Base-by-base conservation (phyloP, 108 stramenopile species). In the Licmophora abbreviata region DNA sequence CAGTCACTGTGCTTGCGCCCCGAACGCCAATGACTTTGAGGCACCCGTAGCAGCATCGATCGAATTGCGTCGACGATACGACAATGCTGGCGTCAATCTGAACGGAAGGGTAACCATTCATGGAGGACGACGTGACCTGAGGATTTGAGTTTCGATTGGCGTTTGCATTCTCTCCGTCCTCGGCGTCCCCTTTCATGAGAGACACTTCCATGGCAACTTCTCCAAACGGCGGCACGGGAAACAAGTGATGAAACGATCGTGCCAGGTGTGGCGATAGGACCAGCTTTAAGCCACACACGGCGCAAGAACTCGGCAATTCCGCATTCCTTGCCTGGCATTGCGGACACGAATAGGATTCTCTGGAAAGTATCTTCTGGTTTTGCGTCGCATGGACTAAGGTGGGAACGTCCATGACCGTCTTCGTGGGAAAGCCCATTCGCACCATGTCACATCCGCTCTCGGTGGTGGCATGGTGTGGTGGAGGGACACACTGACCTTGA, bases 161-260 rank as follows among this genome's bases (percentile, higher is more conserved):
- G 17, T 12, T 61, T 45, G 6, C 40, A 9, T 34, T 31, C 15
- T 9, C 35, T 38, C 24, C 24, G 30, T 38, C 40, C 4, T 62
- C 36, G 7, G 49, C 66, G 20, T 73, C 52, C 20, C n/a, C n/a
- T n/a, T n/a, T n/a, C n/a, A n/a, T n/a, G n/a, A n/a, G n/a, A n/a
- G 61, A 69, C 21, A 61, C 57, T 10, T 52, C 48, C 42, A 26
- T 34, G 10, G 32, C 21, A 6, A 85, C 48, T 50, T 92, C 88
- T 43, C 41, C 26, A 73, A 95, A 95, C 15, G 75, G 71, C 50
- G 83, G 58, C 32, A 93, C 89, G 8, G 94, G 94, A 50, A 95
- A 95, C 48, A 95, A 69, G 59, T 95, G 94, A 59, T 95, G 94
- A 74, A 90, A 92, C 7, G 80, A 77, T 50, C 92, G 55, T 28